Evolutionary conservation across 768 basidiomycete species (phyloP).

Genomic region (Tulasnella sp.): DNA sequence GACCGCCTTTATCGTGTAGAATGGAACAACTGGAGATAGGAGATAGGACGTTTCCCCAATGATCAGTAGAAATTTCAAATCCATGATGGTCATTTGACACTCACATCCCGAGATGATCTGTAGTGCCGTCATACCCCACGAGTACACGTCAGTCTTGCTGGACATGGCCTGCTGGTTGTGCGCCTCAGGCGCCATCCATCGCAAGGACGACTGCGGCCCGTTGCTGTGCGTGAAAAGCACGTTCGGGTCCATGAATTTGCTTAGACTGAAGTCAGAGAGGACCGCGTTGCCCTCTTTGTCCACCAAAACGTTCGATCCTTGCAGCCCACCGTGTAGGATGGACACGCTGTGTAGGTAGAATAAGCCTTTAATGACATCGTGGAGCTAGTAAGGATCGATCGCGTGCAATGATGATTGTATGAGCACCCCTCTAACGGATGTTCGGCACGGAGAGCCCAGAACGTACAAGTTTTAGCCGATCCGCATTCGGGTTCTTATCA

Average conservation of each 20-base stretch:
- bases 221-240: slow-evolving; percentile 6
- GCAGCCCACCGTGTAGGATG: slow-evolving; percentile 45
- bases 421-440: not conserved
- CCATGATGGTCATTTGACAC: too few species aligned
- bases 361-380: slow-evolving; percentile 11
- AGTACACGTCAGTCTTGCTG: slow-evolving; percentile 5
- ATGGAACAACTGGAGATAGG: slow-evolving; percentile 7
- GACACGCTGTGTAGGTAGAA: slow-evolving; percentile 55
- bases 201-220: slow-evolving; percentile 1
- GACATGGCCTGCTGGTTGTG: slow-evolving; percentile 8
- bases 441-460: not conserved
- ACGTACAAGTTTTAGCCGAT: slow-evolving; percentile 10
- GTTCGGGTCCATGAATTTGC: not conserved
- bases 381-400: not conserved
- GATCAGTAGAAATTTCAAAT: too few species aligned
- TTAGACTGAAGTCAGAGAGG: slow-evolving; percentile 13
- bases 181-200: slow-evolving; percentile 14
- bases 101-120: slow-evolving; percentile 12
- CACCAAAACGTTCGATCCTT: slow-evolving; percentile 10
- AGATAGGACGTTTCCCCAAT: not conserved
- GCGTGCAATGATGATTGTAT: not conserved
- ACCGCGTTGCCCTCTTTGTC: slow-evolving; percentile 7
- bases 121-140: slow-evolving; percentile 14
- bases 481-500: not conserved
- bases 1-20: slow-evolving; percentile 9